Base-by-base conservation (phyloP, 768 basidiomycete genomes). In the Inosperma sp. region DNA sequence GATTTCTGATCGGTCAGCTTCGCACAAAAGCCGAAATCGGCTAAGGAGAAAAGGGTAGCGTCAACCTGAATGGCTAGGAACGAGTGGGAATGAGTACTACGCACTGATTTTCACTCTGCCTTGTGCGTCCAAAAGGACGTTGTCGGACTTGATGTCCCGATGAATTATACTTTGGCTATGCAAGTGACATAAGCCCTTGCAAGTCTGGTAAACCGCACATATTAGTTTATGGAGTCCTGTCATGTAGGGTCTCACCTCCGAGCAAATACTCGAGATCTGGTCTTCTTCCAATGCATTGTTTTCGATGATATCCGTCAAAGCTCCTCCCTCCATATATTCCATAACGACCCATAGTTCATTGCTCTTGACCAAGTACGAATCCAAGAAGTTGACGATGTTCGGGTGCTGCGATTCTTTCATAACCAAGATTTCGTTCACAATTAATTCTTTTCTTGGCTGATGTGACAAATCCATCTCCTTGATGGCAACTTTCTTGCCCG, bases 251-350 rank as follows among this genome's bases (percentile, higher is more conserved):
- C 85, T 57, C 56, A 93, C 95, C 82, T 98, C 96, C 0, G 86
- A 75, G 63, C 79, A 88, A 57, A 97, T 96, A 61, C 87, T 86
- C 12, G 90, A 83, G 43, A 97, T 95, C 71, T 97, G 93, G 63
- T 93, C 91, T 71, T 97, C 93, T 64, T 90, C 90, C 54, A 98
- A 70, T 34, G 89, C 82, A 67, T 97, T 98, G 60, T 94, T 93
- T 73, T 97, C 95, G 60, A 99, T 97, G 36, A 99, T 87, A 69
- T 98, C 95, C 21, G 93, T 97, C 61, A 99, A 73, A 14, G 95
- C 93, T 33, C 96, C 94, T 46, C 93, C 93, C 68, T 97, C 93
- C 93, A 97, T 97, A 64, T 90, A 95, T 71, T 97, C 93, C 93
- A 95, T 97, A 52, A 95, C 93, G 36, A 96, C 93, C 93, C 93